Percentiles rank a stretch among this genome's conserved stretches.
Conservation (phyloP, 2,329 filamentous ascomycete genomes). For the Elsinoe perseae region DNA sequence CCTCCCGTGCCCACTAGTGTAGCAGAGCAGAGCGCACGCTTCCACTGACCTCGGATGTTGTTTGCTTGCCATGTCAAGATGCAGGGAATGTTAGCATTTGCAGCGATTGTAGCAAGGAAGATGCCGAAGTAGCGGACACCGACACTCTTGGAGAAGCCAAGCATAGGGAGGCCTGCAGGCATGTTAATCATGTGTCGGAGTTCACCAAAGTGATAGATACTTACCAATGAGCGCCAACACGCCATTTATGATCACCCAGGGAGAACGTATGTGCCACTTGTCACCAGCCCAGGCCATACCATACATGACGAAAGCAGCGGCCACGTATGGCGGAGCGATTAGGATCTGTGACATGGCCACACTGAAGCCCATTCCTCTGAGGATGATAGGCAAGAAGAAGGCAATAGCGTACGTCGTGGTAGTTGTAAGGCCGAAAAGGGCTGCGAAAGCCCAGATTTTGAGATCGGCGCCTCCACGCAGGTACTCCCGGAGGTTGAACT, state of each 20-base stretch:
- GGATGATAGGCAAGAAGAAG: slow-evolving; percentile 33
- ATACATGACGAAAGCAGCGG: slow-evolving; percentile 29
- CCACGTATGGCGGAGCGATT: slow-evolving; percentile 28
- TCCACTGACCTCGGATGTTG: slow-evolving; percentile 85
- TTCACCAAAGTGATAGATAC: no score
- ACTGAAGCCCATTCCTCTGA: slow-evolving; percentile 31
- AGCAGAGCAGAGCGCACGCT: slow-evolving; percentile 70
- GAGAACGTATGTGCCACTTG: slow-evolving; percentile 30
- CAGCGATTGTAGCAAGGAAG: slow-evolving; percentile 30
- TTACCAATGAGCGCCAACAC: slow-evolving; percentile 17
- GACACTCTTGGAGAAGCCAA: slow-evolving; percentile 26
- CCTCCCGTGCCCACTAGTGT: slow-evolving; percentile 69
- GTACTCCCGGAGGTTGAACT: slow-evolving; percentile 37
- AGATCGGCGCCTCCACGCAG: slow-evolving; percentile 23
- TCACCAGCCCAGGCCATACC: slow-evolving; percentile 26
- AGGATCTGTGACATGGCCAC: slow-evolving; percentile 27
- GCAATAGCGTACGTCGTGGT: slow-evolving; percentile 38
- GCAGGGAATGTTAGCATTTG: slow-evolving; percentile 58
- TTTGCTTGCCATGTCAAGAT: slow-evolving; percentile 76
- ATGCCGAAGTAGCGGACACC: slow-evolving; percentile 31
- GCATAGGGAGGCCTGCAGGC: slow-evolving; percentile 29
- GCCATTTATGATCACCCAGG: slow-evolving; percentile 31
- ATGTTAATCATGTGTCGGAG: no score
- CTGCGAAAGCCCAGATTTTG: slow-evolving; percentile 50
- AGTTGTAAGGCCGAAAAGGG: slow-evolving; percentile 55